Conservation (phyloP, 2,329 filamentous ascomycete genomes). For the Xylogone sp. region DNA sequence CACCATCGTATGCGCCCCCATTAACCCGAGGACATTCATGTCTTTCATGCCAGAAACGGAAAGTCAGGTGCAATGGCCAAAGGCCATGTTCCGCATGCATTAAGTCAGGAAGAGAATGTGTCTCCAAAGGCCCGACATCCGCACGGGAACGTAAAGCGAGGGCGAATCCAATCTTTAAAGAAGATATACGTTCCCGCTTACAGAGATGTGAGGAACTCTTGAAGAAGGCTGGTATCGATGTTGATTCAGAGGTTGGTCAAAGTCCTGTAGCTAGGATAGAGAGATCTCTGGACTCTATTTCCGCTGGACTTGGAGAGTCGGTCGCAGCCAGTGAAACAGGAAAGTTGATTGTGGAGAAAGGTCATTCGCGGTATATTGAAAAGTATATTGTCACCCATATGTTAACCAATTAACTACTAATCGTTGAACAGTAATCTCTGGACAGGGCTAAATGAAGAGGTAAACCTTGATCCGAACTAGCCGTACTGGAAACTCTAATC, state of each 20-base stretch:
- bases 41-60: not conserved
- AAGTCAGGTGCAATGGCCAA: not conserved
- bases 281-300: not conserved
- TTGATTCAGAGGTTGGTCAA: not conserved
- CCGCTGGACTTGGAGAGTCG: not conserved
- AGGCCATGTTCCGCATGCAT: not conserved
- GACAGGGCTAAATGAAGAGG: slow-evolving; percentile 8
- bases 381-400: not conserved
- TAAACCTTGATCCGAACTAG: not conserved
- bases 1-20: not conserved
- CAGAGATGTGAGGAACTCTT: not conserved
- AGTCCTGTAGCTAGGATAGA: not conserved
- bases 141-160: not conserved
- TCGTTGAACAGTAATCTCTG: slow-evolving; percentile 6
- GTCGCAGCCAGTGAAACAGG: not conserved
- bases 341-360: slow-evolving; percentile 1
- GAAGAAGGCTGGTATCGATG: not conserved
- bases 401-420: not conserved
- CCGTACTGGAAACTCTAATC: not conserved
- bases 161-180: not conserved
- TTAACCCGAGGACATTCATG: not conserved
- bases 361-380: slow-evolving; percentile 3
- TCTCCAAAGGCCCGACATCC: not conserved
- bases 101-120: not conserved
- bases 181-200: not conserved